Percentiles rank a stretch among this genome's conserved stretches.
Conservation (phyloP, 2,329 filamentous ascomycete genomes). For the Mycosphaerella arachidis region DNA sequence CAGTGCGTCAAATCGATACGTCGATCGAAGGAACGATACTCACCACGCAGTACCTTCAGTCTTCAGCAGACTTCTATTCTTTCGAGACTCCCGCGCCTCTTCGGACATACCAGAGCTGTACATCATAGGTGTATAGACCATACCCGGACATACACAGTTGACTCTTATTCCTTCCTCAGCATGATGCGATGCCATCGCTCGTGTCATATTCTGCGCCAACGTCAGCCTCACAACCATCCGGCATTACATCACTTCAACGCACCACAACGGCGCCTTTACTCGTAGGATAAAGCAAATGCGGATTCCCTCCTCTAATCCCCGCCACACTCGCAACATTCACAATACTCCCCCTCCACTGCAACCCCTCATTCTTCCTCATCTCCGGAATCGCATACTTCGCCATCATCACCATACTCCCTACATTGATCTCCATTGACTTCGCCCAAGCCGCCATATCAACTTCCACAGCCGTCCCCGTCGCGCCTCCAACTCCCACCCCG, state of each 20-base stretch:
- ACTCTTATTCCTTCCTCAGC: constrained; percentile 48
- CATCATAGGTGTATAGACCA: constrained; percentile 56
- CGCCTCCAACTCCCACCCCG: constrained; percentile 59
- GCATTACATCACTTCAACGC: constrained; percentile 5
- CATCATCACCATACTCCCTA: constrained; percentile 63
- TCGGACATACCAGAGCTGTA: constrained; percentile 48
- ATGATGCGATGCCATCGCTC: constrained; percentile 55
- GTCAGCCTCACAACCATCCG: neutral
- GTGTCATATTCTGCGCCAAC: constrained; percentile 46
- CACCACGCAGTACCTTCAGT: constrained; percentile 52
- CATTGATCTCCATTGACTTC: constrained; percentile 56
- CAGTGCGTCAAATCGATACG: constrained; percentile 17
- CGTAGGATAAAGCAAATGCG: constrained; percentile 51
- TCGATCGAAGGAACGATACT: neutral
- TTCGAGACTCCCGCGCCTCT: constrained; percentile 46
- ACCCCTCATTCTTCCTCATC: constrained; percentile 52
- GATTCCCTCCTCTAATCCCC: constrained; percentile 52
- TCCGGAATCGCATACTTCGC: constrained; percentile 55
- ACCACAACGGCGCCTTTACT: constrained; percentile 50
- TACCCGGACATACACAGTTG: constrained; percentile 51
- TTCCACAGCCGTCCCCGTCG: constrained; percentile 55
- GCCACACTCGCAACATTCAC: constrained; percentile 62
- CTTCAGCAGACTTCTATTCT: constrained; percentile 48
- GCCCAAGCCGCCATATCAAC: constrained; percentile 58
- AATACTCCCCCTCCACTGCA: constrained; percentile 47